phyloP scores from a whole-genome alignment of 805 yeast genomes.

The Dipodascus albidus region DNA sequence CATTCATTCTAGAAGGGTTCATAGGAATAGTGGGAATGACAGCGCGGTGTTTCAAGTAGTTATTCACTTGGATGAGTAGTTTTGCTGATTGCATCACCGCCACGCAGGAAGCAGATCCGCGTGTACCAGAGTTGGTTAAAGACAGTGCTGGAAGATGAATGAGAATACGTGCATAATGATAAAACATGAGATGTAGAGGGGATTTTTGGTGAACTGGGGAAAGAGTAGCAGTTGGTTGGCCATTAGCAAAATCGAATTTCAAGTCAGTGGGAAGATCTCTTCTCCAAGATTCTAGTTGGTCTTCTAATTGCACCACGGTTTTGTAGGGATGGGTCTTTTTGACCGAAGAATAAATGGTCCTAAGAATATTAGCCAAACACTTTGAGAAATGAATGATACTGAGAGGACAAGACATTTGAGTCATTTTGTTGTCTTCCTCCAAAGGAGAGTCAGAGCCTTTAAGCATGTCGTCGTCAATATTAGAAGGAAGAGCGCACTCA shows the following conservation, averaged over 20 bases:
- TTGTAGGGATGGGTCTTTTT: slow-evolving; percentile 14
- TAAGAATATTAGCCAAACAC: slow-evolving; percentile 62
- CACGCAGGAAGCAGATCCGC: slow-evolving; percentile 21
- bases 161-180: slow-evolving; percentile 51
- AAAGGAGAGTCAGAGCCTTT: slow-evolving; percentile 8
- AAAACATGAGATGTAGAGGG: slow-evolving; percentile 40
- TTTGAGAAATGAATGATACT: slow-evolving; percentile 36
- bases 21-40: slow-evolving; percentile 21
- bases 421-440: slow-evolving; percentile 12
- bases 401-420: slow-evolving; percentile 29
- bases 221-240: slow-evolving; percentile 18
- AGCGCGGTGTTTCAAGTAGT: slow-evolving; percentile 18
- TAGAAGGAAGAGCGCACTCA: slow-evolving; percentile 68
- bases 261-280: slow-evolving; percentile 51
- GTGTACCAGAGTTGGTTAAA: slow-evolving; percentile 9
- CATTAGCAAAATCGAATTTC: slow-evolving; percentile 41
- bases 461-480: slow-evolving; percentile 20
- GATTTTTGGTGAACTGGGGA: slow-evolving; percentile 21
- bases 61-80: slow-evolving; percentile 18
- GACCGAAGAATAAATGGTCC: slow-evolving; percentile 29
- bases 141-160: slow-evolving; percentile 45
- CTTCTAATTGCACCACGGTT: slow-evolving; percentile 34
- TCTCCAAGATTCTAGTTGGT: slow-evolving; percentile 70
- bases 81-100: slow-evolving; percentile 26
- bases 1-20: slow-evolving; percentile 16